These are phyloP conservation scores for Phyllostachys edulis DNA, from an alignment of 176 grass and related monocot species.

Conservation along the genomic window DNA sequence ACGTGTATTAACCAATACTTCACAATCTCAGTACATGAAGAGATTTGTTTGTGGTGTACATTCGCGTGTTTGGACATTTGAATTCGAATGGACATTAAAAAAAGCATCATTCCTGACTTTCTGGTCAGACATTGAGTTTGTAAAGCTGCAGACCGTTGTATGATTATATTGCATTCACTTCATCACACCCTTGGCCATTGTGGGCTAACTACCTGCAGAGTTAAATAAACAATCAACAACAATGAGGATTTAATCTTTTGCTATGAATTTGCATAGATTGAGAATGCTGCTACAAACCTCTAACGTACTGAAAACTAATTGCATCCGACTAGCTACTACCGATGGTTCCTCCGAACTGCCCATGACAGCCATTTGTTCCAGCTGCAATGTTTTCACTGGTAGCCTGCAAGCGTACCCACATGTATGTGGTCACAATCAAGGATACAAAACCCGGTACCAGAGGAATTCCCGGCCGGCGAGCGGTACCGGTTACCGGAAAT, in stretches of 20 bases:
- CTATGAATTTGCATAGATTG: not conserved
- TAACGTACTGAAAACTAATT: slow-evolving; percentile 90
- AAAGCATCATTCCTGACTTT: not conserved
- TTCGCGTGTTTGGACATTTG: not conserved
- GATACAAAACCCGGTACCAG: too few relatives aligned
- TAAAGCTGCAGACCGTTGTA: slow-evolving; percentile 18
- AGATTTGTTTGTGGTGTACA: slow-evolving; percentile 4
- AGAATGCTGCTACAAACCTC: slow-evolving; percentile 52
- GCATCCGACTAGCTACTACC: slow-evolving; percentile 87
- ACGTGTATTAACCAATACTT: not conserved
- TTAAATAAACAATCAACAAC: slow-evolving; percentile 15
- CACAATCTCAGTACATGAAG: not conserved
- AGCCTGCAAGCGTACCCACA: slow-evolving; percentile 49
- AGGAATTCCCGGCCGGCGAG: too few relatives aligned
- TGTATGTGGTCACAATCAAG: not conserved
- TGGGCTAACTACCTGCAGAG: slow-evolving; percentile 83
- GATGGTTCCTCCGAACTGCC: slow-evolving; percentile 82
- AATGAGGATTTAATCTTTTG: not conserved
- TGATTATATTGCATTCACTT: not conserved
- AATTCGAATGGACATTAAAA: not conserved
- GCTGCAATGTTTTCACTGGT: slow-evolving; percentile 87
- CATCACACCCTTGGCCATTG: slow-evolving; percentile 89
- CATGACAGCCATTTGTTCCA: slow-evolving; percentile 90
- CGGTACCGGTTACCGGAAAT: too few relatives aligned
- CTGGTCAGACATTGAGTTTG: not conserved